Base-by-base conservation (phyloP, 345 rosid species). In the Gossypium sturtianum region DNA sequence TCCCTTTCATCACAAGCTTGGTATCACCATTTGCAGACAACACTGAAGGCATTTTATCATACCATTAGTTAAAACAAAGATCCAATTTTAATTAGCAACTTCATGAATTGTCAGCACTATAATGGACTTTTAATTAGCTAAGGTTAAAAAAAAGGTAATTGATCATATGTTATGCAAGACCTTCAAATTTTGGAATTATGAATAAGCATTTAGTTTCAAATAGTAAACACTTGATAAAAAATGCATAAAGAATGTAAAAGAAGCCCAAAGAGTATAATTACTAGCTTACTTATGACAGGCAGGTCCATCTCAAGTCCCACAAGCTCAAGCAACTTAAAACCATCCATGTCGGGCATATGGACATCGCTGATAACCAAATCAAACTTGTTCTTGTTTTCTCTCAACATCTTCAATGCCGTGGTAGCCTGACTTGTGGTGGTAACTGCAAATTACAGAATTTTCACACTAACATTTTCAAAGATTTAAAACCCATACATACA, bases 251-350 rank as follows among this genome's bases (percentile, higher is more conserved):
- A 69, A 69, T 10, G 19, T 10, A 51, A 27, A 27, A 17, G 12
- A 68, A 49, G 72, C 59, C 38, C 9, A 69, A 29, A 57, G 72
- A 49, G 45, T 11, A 62, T 29, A 45, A 75, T 58, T 72, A 38
- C 61, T 60, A 67, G 62, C 87, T 82, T 83, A 92, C 97, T 86
- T 76, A 92, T 90, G 78, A 89, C 93, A 43, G 95, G 95, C 74
- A 92, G 83, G 85, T 90, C 91, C 93, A 89, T 89, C 81, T 89
- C 93, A 75, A 90, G 97, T 72, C 93, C 92, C 71, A 91, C 93
- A 16, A 81, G 93, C 82, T 92, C 93, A 63, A 92, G 92, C 20
- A 92, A 81, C 82, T 87, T 86, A 80, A 90, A 92, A 77, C 97
- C 95, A 76, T 90, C 93, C 91, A 90, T 87, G 87, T 88, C 91